These are phyloP conservation scores for Zymoseptoria passerinii DNA, from an alignment of 2,329 filamentous ascomycete species.

Conservation along the genomic window DNA sequence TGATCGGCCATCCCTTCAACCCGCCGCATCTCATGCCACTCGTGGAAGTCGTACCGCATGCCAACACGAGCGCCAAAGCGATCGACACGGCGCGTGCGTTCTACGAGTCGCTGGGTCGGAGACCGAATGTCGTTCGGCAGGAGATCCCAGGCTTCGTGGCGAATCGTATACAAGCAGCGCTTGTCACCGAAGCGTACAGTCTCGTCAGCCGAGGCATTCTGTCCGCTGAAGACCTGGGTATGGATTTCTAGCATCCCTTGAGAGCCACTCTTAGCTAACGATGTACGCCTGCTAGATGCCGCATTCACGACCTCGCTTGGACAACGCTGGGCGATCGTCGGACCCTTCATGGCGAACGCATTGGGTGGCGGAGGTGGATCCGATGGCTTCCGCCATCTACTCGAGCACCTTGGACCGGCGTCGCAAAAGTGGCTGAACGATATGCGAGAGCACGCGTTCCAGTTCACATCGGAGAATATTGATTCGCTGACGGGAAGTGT, in stretches of 20 bases:
- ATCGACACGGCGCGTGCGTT: slow-evolving; percentile 30
- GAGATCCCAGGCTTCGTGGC: slow-evolving; percentile 39
- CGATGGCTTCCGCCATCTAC: slow-evolving; percentile 9
- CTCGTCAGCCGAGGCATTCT: slow-evolving; percentile 29
- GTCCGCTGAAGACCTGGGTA: slow-evolving; percentile 25
- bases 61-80: slow-evolving; percentile 21
- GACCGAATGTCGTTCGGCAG: slow-evolving; percentile 34
- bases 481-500: neutral
- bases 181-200: slow-evolving; percentile 32
- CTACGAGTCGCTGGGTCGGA: slow-evolving; percentile 35
- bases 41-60: slow-evolving; percentile 39
- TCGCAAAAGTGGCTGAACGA: slow-evolving; percentile 10
- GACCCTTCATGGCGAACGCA: slow-evolving; percentile 26
- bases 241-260: slow-evolving; percentile 7
- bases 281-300: slow-evolving; percentile 5
- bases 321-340: slow-evolving; percentile 13
- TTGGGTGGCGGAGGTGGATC: slow-evolving; percentile 7
- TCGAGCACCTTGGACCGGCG: slow-evolving; percentile 11
- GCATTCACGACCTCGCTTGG: slow-evolving; percentile 15
- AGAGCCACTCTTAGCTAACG: slow-evolving; percentile 6
- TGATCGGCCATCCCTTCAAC: slow-evolving; percentile 43
- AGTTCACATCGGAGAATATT: neutral
- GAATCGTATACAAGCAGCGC: slow-evolving; percentile 38
- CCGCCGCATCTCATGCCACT: slow-evolving; percentile 43
- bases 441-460: slow-evolving; percentile 13